These are phyloP conservation scores for Phytophthora sansomeana DNA, from an alignment of 352 stramenopile genomes.

Conservation along the genomic window DNA sequence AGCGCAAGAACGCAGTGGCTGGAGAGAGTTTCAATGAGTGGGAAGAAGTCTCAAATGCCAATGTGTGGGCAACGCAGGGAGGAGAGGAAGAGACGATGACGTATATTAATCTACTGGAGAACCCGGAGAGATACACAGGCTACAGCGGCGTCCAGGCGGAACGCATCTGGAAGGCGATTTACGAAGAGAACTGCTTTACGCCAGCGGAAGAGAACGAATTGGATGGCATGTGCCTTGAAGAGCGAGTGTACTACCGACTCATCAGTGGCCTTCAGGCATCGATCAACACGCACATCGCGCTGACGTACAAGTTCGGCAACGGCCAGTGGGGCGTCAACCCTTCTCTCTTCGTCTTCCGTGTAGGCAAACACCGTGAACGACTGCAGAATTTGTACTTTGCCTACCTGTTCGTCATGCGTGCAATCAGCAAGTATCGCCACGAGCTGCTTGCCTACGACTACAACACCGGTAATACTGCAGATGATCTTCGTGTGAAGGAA, in stretches of 20 bases:
- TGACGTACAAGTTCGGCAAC: slow-evolving; percentile 83
- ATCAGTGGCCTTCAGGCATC: slow-evolving; percentile 96
- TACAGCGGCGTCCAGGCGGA: slow-evolving; percentile 94
- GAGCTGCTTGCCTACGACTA: slow-evolving; percentile 96
- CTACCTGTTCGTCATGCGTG: slow-evolving; percentile 97
- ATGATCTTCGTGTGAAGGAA: slow-evolving; percentile 76
- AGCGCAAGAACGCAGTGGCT: slow-evolving; percentile 75
- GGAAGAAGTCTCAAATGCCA: slow-evolving; percentile 62
- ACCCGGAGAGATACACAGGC: slow-evolving; percentile 98
- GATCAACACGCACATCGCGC: slow-evolving; percentile 95
- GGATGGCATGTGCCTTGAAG: slow-evolving; percentile 90
- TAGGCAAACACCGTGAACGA: slow-evolving; percentile 93
- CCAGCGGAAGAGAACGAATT: slow-evolving; percentile 67
- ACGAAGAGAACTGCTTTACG: slow-evolving; percentile 97
- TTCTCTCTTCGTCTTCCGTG: slow-evolving; percentile 87
- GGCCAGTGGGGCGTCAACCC: slow-evolving; percentile 75
- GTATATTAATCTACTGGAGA: slow-evolving; percentile 97
- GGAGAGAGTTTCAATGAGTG: slow-evolving; percentile 68
- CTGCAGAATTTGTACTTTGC: slow-evolving; percentile 99
- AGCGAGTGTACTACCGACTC: slow-evolving; percentile 97
- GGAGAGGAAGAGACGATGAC: slow-evolving; percentile 73
- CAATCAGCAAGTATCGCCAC: slow-evolving; percentile 93
- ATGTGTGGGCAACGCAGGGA: slow-evolving; percentile 70
- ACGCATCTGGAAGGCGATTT: slow-evolving; percentile 98
- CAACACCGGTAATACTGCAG: slow-evolving; percentile 92